A percentile compares a stretch with the other conserved stretches of the same genome.
phyloP scores from a whole-genome alignment of 192 early-diverging fungal species.

The Pilobolus umbonatus region DNA sequence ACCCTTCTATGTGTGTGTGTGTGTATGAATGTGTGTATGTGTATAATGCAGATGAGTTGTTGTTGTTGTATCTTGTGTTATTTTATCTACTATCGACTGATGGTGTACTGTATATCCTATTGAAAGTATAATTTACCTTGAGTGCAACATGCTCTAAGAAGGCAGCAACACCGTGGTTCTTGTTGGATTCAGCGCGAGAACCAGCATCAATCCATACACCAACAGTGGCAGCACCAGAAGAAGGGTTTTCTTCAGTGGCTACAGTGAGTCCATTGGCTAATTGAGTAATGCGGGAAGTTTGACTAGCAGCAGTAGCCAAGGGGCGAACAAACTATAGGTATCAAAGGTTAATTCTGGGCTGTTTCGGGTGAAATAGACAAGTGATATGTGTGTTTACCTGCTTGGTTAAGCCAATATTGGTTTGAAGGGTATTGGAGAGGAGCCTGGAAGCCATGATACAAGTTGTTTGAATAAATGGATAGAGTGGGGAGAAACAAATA shows the following conservation, averaged over 20 bases:
- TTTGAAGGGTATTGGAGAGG: constrained; percentile 33
- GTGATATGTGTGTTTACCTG: constrained; percentile 15
- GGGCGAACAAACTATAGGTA: constrained; percentile 49
- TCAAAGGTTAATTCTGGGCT: too few relatives aligned
- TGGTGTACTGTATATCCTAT: not conserved
- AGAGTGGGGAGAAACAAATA: constrained; percentile 18
- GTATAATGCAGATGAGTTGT: too few relatives aligned
- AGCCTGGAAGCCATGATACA: constrained; percentile 27
- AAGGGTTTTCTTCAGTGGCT: constrained; percentile 78
- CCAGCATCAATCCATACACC: constrained; percentile 89
- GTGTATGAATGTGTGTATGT: too few relatives aligned
- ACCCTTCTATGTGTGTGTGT: too few relatives aligned
- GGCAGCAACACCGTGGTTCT: constrained; percentile 93
- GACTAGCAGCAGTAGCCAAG: constrained; percentile 45
- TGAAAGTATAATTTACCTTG: constrained; percentile 57
- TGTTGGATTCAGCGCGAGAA: constrained; percentile 70
- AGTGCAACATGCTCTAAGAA: constrained; percentile 98
- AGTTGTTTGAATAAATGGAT: not conserved
- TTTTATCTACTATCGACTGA: not conserved
- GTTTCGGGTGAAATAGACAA: not conserved
- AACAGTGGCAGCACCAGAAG: constrained; percentile 77
- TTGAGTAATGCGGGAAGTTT: constrained; percentile 60
- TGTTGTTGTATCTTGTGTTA: not conserved
- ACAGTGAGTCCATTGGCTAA: constrained; percentile 77
- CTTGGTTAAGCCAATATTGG: constrained; percentile 26